Evolutionary conservation across 257 asterid species (phyloP).

Genomic region (Solanum piurae): DNA sequence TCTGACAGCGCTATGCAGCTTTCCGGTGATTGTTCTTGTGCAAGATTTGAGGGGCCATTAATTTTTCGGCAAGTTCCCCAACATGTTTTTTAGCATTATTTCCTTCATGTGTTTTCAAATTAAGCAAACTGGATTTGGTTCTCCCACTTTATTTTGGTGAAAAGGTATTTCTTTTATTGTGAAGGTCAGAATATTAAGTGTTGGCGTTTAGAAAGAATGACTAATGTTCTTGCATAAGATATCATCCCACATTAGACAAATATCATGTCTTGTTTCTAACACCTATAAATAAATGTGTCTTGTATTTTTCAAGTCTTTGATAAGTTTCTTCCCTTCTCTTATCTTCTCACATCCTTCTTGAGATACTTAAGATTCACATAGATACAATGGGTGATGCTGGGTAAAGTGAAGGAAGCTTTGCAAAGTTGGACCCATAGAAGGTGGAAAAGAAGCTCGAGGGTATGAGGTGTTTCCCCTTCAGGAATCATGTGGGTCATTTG

Average conservation of each 20-base stretch:
- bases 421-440: not conserved
- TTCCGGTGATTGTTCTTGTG: not conserved
- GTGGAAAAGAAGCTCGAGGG: not conserved
- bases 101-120: not conserved
- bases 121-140: not conserved
- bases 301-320: not conserved
- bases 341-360: not conserved
- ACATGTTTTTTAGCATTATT: not conserved
- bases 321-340: not conserved
- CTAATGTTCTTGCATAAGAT: not conserved
- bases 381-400: not conserved
- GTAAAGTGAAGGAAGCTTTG: not conserved
- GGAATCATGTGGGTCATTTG: not conserved
- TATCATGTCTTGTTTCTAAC: not conserved
- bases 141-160: not conserved
- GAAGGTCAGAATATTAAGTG: not conserved
- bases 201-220: not conserved
- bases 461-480: not conserved
- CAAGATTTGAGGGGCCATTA: not conserved
- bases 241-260: not conserved
- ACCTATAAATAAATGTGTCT: not conserved
- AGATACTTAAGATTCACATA: not conserved
- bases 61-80: not conserved
- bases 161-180: not conserved
- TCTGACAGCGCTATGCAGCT: not conserved